Base-by-base conservation (phyloP, 2,329 filamentous ascomycete species). In the Plenodomus tracheiphilus region DNA sequence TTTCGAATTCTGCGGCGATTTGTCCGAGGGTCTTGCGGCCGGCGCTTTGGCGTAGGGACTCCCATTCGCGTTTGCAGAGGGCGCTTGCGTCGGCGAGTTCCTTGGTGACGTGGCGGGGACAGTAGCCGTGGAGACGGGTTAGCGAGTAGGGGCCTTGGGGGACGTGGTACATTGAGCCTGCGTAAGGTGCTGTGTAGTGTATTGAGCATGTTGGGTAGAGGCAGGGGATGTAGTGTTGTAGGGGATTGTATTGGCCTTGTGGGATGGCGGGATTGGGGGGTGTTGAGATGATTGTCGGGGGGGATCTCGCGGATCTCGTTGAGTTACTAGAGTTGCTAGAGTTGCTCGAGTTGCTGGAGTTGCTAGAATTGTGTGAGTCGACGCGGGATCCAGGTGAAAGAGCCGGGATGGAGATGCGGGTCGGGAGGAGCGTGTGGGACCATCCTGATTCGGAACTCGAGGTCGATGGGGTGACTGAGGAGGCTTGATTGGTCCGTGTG, bases 221-320 rank as follows among this genome's bases (percentile, higher is more conserved):
- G 42, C 68, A 71, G n/a, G 68, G 65, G 43, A 69, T 47, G 39
- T 66, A 66, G 43, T 71, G 56, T 8, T 62, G 48, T 3, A 71
- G 58, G 9, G 61, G 61, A 37, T 69, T 62, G 49, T 70, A 68
- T 41, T 65, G 57, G n/a, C 49, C 50, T 32, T 32, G 28, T 16
- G 53, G 51, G 30, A 34, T 39, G 16, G 54, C 36, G 18, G 18
- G 16, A 8, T 25, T 34, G 9, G 47, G 18, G n/a, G 44, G 38
- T 9, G 45, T 46, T 6, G 49, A 39, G 5, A 59, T 28, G 7
- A 44, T 46, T n/a, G 58, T 43, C 21, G 64, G 56, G 11, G 58
- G 46, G 0, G 60, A 61, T 39, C 60, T 56, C 2, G 22, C 10
- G 22, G 22, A n/a, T n/a, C n/a, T n/a, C n/a, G n/a, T n/a, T n/a